Evolutionary conservation across 345 rosid species (phyloP).

Genomic region (Bretschneidera sinensis): DNA sequence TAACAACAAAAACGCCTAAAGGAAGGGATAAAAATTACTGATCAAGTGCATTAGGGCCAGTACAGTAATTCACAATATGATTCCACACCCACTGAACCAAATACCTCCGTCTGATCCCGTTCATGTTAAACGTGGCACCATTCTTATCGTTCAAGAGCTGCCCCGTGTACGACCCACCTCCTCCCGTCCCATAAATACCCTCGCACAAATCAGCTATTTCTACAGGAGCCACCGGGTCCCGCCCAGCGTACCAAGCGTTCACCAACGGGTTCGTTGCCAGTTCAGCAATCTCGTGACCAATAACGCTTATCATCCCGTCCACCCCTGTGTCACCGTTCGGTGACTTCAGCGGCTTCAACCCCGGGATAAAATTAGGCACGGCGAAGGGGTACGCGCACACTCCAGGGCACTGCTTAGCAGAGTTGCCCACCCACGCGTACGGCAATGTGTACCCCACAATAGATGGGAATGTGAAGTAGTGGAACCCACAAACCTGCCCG

Average conservation of each 20-base stretch:
- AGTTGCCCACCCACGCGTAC: slow-evolving; percentile 97
- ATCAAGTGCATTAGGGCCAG: slow-evolving; percentile 93
- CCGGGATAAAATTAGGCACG: slow-evolving; percentile 59
- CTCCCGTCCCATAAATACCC: slow-evolving; percentile 97
- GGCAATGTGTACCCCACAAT: slow-evolving; percentile 91
- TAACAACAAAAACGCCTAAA: background rate
- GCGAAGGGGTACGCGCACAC: slow-evolving; percentile 95
- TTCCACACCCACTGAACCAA: slow-evolving; percentile 98
- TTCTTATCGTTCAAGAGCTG: slow-evolving; percentile 57
- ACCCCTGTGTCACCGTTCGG: slow-evolving; percentile 89
- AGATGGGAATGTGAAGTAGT: slow-evolving; percentile 93
- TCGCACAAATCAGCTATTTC: slow-evolving; percentile 95
- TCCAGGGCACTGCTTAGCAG: slow-evolving; percentile 83
- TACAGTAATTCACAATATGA: slow-evolving; percentile 69
- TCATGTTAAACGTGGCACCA: slow-evolving; percentile 86
- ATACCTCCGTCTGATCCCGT: slow-evolving; percentile 78
- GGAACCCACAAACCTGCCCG: slow-evolving; percentile 92
- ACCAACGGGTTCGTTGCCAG: slow-evolving; percentile 89
- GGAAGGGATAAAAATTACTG: slow-evolving; percentile 24
- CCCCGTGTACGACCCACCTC: slow-evolving; percentile 96
- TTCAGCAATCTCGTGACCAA: slow-evolving; percentile 94
- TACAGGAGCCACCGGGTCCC: slow-evolving; percentile 82
- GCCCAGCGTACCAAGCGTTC: slow-evolving; percentile 97
- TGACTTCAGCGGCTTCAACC: slow-evolving; percentile 59
- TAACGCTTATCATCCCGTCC: slow-evolving; percentile 95